Percentiles rank a stretch among this genome's conserved stretches.
Conservation (phyloP, 352 stramenopile genomes). For the Blastocystis hominis region DNA sequence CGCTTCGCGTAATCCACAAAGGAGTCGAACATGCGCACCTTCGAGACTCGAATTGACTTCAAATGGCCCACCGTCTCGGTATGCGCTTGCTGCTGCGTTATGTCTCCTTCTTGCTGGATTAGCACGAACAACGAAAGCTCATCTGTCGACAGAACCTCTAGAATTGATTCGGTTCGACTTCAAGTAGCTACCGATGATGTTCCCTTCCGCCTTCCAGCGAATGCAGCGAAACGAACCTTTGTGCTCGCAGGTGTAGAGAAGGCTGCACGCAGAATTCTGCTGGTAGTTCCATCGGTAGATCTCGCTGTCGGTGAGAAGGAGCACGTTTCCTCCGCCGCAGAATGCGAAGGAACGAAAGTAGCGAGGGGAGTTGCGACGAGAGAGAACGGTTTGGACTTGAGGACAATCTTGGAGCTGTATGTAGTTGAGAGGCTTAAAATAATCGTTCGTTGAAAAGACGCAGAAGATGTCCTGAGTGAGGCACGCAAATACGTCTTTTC, state of each 20-base stretch:
- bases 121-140: neutral
- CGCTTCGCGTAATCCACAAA: neutral
- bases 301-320: constrained; percentile 28
- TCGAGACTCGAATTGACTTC: neutral
- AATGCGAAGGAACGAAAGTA: constrained; percentile 31
- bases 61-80: neutral
- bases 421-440: neutral
- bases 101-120: neutral
- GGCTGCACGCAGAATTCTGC: neutral
- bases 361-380: neutral
- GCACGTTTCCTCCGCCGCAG: neutral
- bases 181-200: neutral
- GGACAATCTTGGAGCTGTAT: neutral
- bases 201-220: neutral
- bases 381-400: neutral
- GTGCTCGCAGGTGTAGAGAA: neutral
- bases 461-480: constrained; percentile 9
- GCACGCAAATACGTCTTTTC: neutral
- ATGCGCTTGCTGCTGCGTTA: neutral
- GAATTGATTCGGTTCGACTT: neutral
- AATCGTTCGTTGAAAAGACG: neutral
- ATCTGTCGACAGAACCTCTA: constrained; percentile 30
- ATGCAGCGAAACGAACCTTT: neutral
- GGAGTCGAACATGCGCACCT: neutral
- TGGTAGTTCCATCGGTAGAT: constrained; percentile 32